Percentiles rank a stretch among this genome's conserved stretches.
Conservation (phyloP, 257 asterid species). For the Jacaranda mimosifolia region DNA sequence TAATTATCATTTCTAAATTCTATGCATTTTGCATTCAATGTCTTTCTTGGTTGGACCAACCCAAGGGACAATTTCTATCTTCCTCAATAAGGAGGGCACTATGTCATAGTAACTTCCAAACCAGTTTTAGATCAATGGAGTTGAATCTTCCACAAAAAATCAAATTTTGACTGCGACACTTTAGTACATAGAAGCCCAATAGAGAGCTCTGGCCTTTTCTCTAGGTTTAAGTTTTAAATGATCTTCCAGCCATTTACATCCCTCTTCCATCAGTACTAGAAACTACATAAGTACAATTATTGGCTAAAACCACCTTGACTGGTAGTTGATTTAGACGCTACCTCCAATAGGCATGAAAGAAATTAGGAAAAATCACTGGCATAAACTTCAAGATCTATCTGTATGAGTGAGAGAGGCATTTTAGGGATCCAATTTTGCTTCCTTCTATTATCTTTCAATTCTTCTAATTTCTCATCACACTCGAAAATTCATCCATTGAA, state of each 20-base stretch:
- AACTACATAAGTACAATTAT: not conserved
- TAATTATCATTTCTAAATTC: not conserved
- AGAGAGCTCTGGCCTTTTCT: not conserved
- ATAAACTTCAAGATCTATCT: not conserved
- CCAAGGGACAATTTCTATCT: not conserved
- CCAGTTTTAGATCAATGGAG: not conserved
- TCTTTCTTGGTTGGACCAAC: not conserved
- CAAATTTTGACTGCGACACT: not conserved
- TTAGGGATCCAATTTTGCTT: not conserved
- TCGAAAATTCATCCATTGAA: too few species aligned
- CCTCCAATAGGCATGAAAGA: not conserved
- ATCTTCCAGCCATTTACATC: not conserved
- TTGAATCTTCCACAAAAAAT: not conserved
- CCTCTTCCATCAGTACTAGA: not conserved
- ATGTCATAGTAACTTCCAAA: not conserved
- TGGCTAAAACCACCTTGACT: not conserved
- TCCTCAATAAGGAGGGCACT: not conserved
- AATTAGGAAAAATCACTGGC: not conserved
- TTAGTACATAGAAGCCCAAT: not conserved
- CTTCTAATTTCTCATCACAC: not conserved
- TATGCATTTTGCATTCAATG: not conserved
- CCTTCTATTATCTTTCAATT: not conserved
- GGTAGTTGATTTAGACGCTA: not conserved
- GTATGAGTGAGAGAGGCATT: not conserved
- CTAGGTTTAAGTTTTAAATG: not conserved